phyloP scores from a whole-genome alignment of 306 rosid genomes.

The Sesbania bispinosa region DNA sequence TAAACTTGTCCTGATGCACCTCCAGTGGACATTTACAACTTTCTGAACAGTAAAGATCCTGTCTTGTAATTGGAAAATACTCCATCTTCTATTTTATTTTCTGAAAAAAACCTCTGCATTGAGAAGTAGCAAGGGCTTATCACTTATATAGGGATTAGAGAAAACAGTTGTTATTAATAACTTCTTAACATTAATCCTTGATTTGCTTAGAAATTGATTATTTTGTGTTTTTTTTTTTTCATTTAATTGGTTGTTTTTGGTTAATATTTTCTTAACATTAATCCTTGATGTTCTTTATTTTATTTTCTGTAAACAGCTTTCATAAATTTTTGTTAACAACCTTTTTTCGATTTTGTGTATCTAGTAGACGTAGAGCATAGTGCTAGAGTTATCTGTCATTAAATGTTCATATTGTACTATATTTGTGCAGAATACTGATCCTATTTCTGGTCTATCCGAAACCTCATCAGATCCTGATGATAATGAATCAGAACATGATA shows the following conservation, averaged over 20 bases:
- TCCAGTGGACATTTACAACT: background rate
- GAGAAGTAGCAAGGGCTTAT: background rate
- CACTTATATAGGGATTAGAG: background rate
- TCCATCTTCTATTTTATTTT: background rate
- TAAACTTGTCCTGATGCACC: background rate
- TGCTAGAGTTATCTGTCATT: background rate
- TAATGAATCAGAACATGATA: slow-evolving; percentile 52
- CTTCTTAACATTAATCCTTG: background rate
- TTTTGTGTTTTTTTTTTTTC: background rate
- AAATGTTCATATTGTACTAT: background rate
- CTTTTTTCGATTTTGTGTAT: background rate
- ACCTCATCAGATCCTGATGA: slow-evolving; percentile 79
- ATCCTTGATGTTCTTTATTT: background rate
- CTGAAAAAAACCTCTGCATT: background rate
- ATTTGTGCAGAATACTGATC: slow-evolving; percentile 70
- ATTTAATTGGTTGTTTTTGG: background rate
- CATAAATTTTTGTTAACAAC: background rate
- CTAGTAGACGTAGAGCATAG: slow-evolving; percentile 7
- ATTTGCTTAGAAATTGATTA: background rate
- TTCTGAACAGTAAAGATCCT: background rate
- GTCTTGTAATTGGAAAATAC: background rate
- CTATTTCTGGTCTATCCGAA: slow-evolving; percentile 74
- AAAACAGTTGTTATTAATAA: background rate
- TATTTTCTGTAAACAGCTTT: background rate
- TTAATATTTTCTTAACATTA: background rate